Base-by-base conservation (phyloP, 2,329 filamentous ascomycete genomes). In the Sporothrix mexicana region DNA sequence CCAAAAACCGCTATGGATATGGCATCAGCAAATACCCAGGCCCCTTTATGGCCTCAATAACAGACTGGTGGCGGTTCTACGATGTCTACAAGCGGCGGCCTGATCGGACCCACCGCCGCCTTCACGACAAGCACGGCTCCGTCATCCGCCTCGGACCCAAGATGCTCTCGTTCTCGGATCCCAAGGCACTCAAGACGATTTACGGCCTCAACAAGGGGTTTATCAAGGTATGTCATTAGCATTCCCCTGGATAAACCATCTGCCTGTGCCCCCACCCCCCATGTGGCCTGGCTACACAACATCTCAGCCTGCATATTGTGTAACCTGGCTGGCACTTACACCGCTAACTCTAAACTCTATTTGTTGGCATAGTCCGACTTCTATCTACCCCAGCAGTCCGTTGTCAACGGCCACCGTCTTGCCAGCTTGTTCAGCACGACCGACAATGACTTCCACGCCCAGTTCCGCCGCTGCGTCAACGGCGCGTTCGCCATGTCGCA, bases 131-230 rank as follows among this genome's bases (percentile, higher is more conserved):
- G 77, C 85, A 93, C 81, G 93, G 93, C 64, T 88, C 92, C 78
- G 85, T 95, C 2, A 92, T 96, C 1, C 87, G 93, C 1, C 81
- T 94, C 3, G 93, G 92, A 0, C 93, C 93, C 0, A 94, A 94
- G 75, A 84, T 84, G 0, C 81, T 96, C 0, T 93, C 91, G 0
- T 94, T 96, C 77, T 87, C 91, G 2, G 88, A 93, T 76, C 92
- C 93, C 0, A 88, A 87, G 73, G 92, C 92, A 0, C 84, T 95
- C 76, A 93, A 92, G 81, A 83, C 84, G 12, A 95, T 96, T 61
- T 97, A 96, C 79, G 93, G 93, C 0, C 81, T 95, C 59, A 95
- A 95, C 79, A 95, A 95, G 80, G 92, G 92, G 0, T 92, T 94
- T 76, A 83, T 88, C 66, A 96, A 96, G 88, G 92, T 92, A 80